Evolutionary conservation across 495 filamentous ascomycete genomes (phyloP).

Genomic region (Lindgomyces ingoldianus): DNA sequence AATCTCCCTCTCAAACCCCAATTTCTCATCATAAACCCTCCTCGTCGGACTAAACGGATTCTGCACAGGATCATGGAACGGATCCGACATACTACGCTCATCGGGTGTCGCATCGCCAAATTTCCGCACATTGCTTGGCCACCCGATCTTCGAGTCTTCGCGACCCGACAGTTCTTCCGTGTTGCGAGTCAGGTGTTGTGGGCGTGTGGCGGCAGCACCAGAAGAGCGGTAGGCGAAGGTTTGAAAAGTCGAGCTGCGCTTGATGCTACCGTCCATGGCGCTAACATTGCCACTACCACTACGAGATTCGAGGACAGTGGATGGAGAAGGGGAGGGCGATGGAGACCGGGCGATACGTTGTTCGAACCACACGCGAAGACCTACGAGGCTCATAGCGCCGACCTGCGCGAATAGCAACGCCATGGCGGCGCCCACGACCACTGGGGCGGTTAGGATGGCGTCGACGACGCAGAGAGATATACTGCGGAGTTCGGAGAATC

Average conservation of each 20-base stretch:
- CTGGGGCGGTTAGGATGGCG: conserved; percentile 11
- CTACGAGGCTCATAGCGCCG: conserved; percentile 5
- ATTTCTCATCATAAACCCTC: conserved; percentile 2
- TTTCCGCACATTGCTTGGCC: conserved; percentile 2
- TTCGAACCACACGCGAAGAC: conserved; percentile 8
- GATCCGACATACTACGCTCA: neutral
- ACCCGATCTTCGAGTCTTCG: conserved; percentile 8
- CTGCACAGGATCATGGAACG: neutral
- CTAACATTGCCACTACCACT: too few species aligned
- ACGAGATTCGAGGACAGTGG: too few species aligned
- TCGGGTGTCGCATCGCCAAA: neutral
- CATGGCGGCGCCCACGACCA: neutral
- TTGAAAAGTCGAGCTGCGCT: too few species aligned
- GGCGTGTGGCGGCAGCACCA: too few species aligned
- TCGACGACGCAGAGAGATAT: conserved; percentile 21
- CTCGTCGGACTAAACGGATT: neutral
- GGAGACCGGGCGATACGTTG: conserved; percentile 15
- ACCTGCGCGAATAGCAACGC: conserved; percentile 3
- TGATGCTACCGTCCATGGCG: too few species aligned
- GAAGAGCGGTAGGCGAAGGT: too few species aligned
- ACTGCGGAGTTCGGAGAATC: neutral
- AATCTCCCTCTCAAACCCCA: neutral
- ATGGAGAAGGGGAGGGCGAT: too few species aligned
- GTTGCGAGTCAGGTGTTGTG: neutral
- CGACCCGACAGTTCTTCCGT: neutral